A percentile compares a stretch with the other conserved stretches of the same genome.
phyloP scores from a whole-genome alignment of 352 stramenopile genomes.

The Globisporangium orthogonon region DNA sequence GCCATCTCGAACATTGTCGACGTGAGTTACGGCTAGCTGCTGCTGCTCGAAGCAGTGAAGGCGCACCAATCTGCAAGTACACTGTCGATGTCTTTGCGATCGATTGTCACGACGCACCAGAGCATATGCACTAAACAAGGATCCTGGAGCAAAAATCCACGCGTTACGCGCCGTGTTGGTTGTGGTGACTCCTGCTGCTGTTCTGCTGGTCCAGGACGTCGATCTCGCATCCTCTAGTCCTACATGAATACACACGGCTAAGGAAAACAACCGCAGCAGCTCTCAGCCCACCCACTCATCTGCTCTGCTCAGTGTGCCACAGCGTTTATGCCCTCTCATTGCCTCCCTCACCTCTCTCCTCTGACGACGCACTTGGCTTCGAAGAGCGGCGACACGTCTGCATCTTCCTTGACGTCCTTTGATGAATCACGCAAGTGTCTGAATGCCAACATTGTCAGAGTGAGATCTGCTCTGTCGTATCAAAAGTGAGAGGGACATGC shows the following conservation, averaged over 20 bases:
- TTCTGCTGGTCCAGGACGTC: constrained; percentile 8
- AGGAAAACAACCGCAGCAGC: neutral
- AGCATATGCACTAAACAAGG: neutral
- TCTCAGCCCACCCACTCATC: neutral
- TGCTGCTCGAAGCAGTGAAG: constrained; percentile 41
- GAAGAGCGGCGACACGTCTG: constrained; percentile 16
- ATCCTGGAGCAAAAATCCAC: too few relatives aligned
- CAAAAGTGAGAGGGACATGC: neutral
- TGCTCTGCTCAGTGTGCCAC: too few relatives aligned
- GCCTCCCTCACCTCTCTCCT: constrained; percentile 34
- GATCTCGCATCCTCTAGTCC: neutral
- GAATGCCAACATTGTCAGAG: neutral
- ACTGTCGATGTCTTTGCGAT: constrained; percentile 20
- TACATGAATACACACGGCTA: constrained; percentile 8
- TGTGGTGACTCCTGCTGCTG: neutral
- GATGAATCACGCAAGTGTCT: constrained; percentile 3
- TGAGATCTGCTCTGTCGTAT: too few relatives aligned
- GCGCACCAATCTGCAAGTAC: constrained; percentile 23
- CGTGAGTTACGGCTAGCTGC: constrained; percentile 28
- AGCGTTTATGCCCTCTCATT: neutral
- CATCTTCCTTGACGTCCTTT: neutral
- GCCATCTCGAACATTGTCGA: constrained; percentile 35
- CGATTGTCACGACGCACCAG: neutral
- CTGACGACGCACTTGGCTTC: constrained; percentile 38
- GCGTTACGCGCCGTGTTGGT: neutral